Percentiles rank a stretch among this genome's conserved stretches.
phyloP scores from a whole-genome alignment of 371 early-diverging fungal species.

The Mucor sp. region DNA sequence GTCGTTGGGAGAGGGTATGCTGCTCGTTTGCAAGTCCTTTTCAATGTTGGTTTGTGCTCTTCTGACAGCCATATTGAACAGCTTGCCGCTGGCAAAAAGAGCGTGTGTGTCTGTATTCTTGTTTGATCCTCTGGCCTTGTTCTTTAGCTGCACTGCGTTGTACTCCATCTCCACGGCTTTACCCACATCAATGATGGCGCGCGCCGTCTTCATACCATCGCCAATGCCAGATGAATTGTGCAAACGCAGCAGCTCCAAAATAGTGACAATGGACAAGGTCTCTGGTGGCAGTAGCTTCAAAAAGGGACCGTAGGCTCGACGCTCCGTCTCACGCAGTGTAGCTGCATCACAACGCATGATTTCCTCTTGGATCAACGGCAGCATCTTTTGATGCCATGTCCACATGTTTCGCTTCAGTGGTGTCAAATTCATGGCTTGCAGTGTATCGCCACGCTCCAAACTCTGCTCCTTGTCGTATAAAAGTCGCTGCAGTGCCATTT shows the following conservation, averaged over 20 bases:
- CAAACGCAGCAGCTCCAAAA: constrained; percentile 77
- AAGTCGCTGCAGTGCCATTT: constrained; percentile 74
- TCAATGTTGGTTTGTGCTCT: constrained; percentile 64
- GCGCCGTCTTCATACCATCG: constrained; percentile 67
- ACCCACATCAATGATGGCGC: constrained; percentile 72
- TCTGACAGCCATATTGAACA: constrained; percentile 82
- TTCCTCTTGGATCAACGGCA: constrained; percentile 69
- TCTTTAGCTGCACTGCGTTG: constrained; percentile 75
- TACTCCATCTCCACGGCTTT: constrained; percentile 85
- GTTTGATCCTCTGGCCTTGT: constrained; percentile 16
- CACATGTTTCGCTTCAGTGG: constrained; percentile 65
- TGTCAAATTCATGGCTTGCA: constrained; percentile 53
- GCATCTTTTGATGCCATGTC: constrained; percentile 78
- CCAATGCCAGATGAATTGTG: constrained; percentile 61
- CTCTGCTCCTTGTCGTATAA: constrained; percentile 59
- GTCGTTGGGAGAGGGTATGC: constrained; percentile 24
- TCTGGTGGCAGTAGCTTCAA: constrained; percentile 73
- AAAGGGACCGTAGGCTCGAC: constrained; percentile 69
- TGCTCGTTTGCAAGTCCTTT: constrained; percentile 33
- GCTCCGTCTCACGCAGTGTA: constrained; percentile 34
- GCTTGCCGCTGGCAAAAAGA: constrained; percentile 67
- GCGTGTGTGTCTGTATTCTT: constrained; percentile 54
- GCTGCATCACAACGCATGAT: constrained; percentile 49
- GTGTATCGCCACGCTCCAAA: constrained; percentile 59
- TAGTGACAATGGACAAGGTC: constrained; percentile 83